phyloP scores from a whole-genome alignment of 768 basidiomycete genomes.

The Astraeus odoratus region DNA sequence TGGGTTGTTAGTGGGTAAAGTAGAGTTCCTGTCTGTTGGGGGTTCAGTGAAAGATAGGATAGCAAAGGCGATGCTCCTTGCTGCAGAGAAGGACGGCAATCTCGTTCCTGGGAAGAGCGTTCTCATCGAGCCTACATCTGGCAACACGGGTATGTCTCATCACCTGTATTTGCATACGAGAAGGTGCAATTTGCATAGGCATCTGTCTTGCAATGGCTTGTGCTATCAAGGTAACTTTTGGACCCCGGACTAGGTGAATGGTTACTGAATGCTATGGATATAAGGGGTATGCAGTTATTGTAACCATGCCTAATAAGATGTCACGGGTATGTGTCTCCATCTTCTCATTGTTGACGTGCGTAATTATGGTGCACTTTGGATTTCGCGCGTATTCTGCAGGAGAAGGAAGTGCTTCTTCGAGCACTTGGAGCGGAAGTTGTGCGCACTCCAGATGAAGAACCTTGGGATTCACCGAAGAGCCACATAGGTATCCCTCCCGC shows the following conservation, averaged over 20 bases:
- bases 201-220: slow-evolving; percentile 92
- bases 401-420: slow-evolving; percentile 89
- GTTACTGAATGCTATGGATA: slow-evolving; percentile 70
- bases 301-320: slow-evolving; percentile 94
- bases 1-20: slow-evolving; percentile 62
- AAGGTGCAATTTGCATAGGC: slow-evolving; percentile 35
- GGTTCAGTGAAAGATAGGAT: slow-evolving; percentile 96
- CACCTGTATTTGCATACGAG: not conserved
- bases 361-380: not conserved
- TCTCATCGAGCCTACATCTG: slow-evolving; percentile 92
- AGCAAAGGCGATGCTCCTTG: slow-evolving; percentile 92
- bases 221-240: slow-evolving; percentile 74
- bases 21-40: slow-evolving; percentile 86
- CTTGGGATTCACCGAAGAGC: slow-evolving; percentile 84
- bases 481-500: slow-evolving; percentile 69
- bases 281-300: slow-evolving; percentile 88
- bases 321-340: slow-evolving; percentile 45
- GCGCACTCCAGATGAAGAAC: slow-evolving; percentile 85
- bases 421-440: slow-evolving; percentile 93
- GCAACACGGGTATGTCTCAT: slow-evolving; percentile 76
- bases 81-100: slow-evolving; percentile 81
- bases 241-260: slow-evolving; percentile 13
- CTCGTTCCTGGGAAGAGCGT: slow-evolving; percentile 84
- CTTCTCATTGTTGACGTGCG: not conserved
- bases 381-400: slow-evolving; percentile 32